phyloP scores from a whole-genome alignment of 2,329 filamentous ascomycete species.

The Colletotrichum coccodes region DNA sequence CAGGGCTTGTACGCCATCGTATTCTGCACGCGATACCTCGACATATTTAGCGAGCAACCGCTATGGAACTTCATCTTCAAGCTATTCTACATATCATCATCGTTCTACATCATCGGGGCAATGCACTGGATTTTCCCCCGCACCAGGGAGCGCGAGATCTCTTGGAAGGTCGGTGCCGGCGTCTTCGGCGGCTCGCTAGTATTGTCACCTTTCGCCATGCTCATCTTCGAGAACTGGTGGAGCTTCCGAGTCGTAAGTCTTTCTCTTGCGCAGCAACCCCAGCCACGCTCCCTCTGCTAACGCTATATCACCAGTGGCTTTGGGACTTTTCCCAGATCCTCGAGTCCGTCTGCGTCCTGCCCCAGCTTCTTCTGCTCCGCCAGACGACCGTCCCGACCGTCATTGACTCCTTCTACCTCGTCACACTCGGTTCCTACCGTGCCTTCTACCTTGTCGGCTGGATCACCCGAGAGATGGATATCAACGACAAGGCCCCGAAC shows the following conservation, averaged over 20 bases:
- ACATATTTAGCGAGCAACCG: constrained; percentile 72
- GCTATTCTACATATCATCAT: constrained; percentile 86
- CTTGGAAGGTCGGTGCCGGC: constrained; percentile 88
- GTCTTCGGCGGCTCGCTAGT: constrained; percentile 73
- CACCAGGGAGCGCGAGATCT: constrained; percentile 88
- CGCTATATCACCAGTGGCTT: constrained; percentile 66
- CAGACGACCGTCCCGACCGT: constrained; percentile 97
- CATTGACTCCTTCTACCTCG: constrained; percentile 95
- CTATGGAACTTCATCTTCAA: constrained; percentile 86
- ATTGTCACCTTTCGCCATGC: constrained; percentile 77
- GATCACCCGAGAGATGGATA: constrained; percentile 76
- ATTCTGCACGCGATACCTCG: constrained; percentile 87
- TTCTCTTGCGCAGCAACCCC: not conserved
- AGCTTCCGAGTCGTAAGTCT: constrained; percentile 60
- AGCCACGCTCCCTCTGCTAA: constrained; percentile 31
- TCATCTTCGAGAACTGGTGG: constrained; percentile 70
- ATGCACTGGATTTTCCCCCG: constrained; percentile 90
- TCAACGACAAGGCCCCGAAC: constrained; percentile 68
- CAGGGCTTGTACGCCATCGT: constrained; percentile 89
- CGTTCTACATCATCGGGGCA: constrained; percentile 85
- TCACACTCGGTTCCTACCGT: constrained; percentile 88
- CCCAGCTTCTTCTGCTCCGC: constrained; percentile 89
- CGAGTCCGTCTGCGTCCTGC: constrained; percentile 89
- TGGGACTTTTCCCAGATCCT: constrained; percentile 93
- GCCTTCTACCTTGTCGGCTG: constrained; percentile 92